Base-by-base conservation (phyloP, 768 basidiomycete species). In the Mycena polygramma region DNA sequence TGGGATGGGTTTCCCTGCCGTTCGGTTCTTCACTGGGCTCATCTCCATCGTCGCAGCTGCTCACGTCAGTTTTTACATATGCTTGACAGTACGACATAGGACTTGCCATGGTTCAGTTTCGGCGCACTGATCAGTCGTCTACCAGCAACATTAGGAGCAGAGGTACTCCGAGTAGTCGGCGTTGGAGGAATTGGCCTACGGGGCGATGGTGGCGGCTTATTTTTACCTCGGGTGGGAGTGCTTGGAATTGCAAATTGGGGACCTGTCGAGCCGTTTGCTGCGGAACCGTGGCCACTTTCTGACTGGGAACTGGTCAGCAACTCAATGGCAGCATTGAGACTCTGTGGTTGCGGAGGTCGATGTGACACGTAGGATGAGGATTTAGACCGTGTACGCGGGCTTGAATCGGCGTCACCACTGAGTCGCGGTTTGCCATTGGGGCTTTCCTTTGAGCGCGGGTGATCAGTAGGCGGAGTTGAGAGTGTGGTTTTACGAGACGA, bases 21-120 rank as follows among this genome's bases (percentile, higher is more conserved):
- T 83, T 52, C 91, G 85, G 75, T 90, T 87, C 81, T 91, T 91
- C 26, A 94, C 87, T 43, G 94, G 94, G 73, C 89, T 92, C 88
- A 95, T 88, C 66, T 90, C 85, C 75, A 89, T 75, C 1, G 91
- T 92, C 19, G 92, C 92, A 77, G 89, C 94, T 89, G 63, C 46
- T 49, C 45, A 66, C 20, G 45, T 66, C 57, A 64, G 64, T 82
- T 67, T 41, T 57, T 39, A 58, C 9, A 20, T 59, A 41, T 20
- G 46, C 30, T 59, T 64, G 60, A 73, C 62, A 66, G 10, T 63
- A 37, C 45, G 61, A 41, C 55, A 17, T 39, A 60, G 46, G 68
- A 78, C 86, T 67, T 69, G 93, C 94, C 89, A 77, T 88, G 86
- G 76, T 95, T 92, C 24, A 89, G 83, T 24, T 93, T 88, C 9